Evolutionary conservation across 495 filamentous ascomycete genomes (phyloP), one percentile per base, ranked within the genome.

Genomic region (Tuber microsphaerosporum): DNA sequence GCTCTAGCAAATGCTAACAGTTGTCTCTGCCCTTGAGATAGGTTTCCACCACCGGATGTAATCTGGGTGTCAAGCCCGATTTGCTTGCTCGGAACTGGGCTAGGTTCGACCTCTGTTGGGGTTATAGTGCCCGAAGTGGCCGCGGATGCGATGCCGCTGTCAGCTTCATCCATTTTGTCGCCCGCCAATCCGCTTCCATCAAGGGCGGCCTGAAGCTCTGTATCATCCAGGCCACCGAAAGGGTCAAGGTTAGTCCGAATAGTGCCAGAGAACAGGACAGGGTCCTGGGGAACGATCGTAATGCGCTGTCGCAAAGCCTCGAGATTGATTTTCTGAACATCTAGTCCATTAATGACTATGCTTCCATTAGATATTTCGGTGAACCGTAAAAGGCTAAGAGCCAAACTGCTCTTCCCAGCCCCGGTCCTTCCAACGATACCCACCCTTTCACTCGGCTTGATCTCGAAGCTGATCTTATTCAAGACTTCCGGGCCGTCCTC

Each of bases 261-360:
- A n/a, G n/a, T n/a, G n/a, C n/a, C n/a, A n/a, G n/a, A n/a, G n/a
- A n/a, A n/a, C n/a, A n/a, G n/a, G n/a, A n/a, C n/a, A n/a, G n/a
- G n/a, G n/a, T n/a, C n/a, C n/a, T n/a, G n/a, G n/a, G n/a, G n/a
- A n/a, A n/a, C n/a, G n/a, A n/a, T n/a, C n/a, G n/a, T n/a, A n/a
- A n/a, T n/a, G n/a, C n/a, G n/a, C n/a, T n/a, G n/a, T n/a, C n/a
- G n/a, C n/a, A n/a, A n/a, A 51, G 86, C 83, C 31, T 82, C 76
- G 19, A 88, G 84, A 71, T 84, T 85, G 51, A 89, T 75, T 19
- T 77, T 85, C 7, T 83, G 82, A 69, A 88, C 86, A 78, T 89
- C 85, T 2, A 88, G 43, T 10, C 86, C 85, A 74, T 89, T 87
- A 70, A 89, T 86, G 41, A 78, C 76, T 39, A 89, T 83, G 2